Base-by-base conservation (phyloP, 805 yeast genomes). In the Priceomyces medius region DNA sequence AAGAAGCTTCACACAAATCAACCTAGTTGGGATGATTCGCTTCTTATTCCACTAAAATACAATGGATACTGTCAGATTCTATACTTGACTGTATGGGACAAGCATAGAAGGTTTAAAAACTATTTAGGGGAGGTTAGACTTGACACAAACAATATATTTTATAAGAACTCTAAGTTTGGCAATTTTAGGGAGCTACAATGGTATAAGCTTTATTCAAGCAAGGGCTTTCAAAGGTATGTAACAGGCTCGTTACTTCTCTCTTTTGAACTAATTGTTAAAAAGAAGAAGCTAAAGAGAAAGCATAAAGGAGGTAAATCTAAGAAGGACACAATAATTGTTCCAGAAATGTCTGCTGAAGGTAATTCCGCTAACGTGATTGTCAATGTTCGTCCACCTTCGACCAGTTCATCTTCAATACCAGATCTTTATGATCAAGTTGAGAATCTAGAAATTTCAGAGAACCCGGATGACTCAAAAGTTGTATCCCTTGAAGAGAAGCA, bases 231-330 rank as follows among this genome's bases (percentile, higher is more conserved):
- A 28, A 56, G 69, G 10, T 77, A 64, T 50, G 74, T 75, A 9
- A 73, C 79, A 1, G 81, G 81, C 0, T 71, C 78, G 0, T 41
- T 77, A 10, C 56, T 73, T 17, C 38, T 73, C 7, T 68, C 73
- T 26, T 67, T 75, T 43, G 74, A 71, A 41, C 47, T 76, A 37
- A 48, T 53, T 7, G 54, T 61, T 3, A 57, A 55, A 28, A 43
- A 38, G 27, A 41, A 48, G 23, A 45, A 42, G 28, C 35, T 28
- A 12, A 47, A 37, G 37, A 23, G 33, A 20, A 13, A 24, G 41
- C 38, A 37, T 8, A 37, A 40, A 28, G 29, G 28, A 14, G 29
- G 9, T 23, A 36, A 24, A 24, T 19, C 17, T 31, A 41, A 31
- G 40, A 20, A 7, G 28, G 19, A 24, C 19, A 9, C n/a, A 18